A percentile compares a stretch with the other conserved stretches of the same genome.
Evolutionary conservation across 1,284 basidiomycete genomes (phyloP).

Genomic region (Irpex lacteus): DNA sequence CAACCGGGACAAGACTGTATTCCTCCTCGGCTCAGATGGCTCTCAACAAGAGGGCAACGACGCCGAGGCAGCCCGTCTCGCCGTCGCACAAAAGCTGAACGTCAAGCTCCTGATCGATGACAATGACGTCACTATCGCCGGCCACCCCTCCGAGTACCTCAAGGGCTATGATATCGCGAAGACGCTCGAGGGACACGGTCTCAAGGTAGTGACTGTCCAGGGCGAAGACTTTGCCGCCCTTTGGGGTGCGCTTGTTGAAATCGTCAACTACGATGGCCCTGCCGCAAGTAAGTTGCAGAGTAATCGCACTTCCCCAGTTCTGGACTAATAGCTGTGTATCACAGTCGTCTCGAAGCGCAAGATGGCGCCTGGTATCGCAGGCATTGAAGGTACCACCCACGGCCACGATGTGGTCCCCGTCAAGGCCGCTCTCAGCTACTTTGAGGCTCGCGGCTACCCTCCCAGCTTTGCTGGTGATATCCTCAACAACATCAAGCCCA

Average conservation of each 20-base stretch:
- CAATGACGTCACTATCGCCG: slow-evolving; percentile 85
- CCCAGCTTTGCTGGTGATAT: slow-evolving; percentile 49
- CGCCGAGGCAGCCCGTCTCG: slow-evolving; percentile 82
- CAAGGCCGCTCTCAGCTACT: slow-evolving; percentile 73
- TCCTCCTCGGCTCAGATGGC: slow-evolving; percentile 83
- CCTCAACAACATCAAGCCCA: slow-evolving; percentile 65
- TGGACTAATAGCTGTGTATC: slow-evolving; percentile 8
- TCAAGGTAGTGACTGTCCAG: slow-evolving; percentile 68
- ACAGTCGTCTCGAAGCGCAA: slow-evolving; percentile 68
- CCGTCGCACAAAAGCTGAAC: slow-evolving; percentile 77
- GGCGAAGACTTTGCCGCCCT: slow-evolving; percentile 79
- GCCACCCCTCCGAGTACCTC: slow-evolving; percentile 81
- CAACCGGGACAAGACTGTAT: slow-evolving; percentile 71
- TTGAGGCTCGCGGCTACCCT: slow-evolving; percentile 61
- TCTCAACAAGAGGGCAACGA: slow-evolving; percentile 89
- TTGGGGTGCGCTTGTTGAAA: slow-evolving; percentile 60
- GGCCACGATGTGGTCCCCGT: slow-evolving; percentile 84
- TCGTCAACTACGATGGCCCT: slow-evolving; percentile 65
- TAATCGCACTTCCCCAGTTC: not conserved
- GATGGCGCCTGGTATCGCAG: slow-evolving; percentile 80
- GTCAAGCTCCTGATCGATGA: slow-evolving; percentile 85
- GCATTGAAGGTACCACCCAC: slow-evolving; percentile 74
- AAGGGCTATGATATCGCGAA: slow-evolving; percentile 70
- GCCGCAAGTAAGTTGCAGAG: slow-evolving; percentile 54
- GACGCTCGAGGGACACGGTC: slow-evolving; percentile 77